Evolutionary conservation across 2,329 filamentous ascomycete genomes (phyloP), one percentile per base, ranked within the genome.

Genomic region (Cladorrhinum sp.): DNA sequence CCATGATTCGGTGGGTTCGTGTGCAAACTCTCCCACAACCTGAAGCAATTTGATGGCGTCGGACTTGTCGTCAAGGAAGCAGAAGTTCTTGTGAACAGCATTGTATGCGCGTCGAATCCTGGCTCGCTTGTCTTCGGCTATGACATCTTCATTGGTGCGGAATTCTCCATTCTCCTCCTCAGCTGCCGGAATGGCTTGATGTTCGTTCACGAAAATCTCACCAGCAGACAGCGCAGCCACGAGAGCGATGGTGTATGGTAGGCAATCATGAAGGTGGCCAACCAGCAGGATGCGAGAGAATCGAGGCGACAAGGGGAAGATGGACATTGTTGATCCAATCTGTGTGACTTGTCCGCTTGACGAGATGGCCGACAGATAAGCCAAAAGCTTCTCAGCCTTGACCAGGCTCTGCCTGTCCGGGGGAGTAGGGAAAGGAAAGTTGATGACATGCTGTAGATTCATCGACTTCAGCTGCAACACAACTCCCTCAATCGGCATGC

Each of bases 401-500:
- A 85, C 84, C 20, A 99, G 80, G 64, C 87, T 91, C 57, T 86
- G 80, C 14, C 87, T 83, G 68, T 92, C 88, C 1, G 95, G 95
- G 0, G 92, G 87, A 14, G 94, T 98, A 3, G 95, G 95, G 73
- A 98, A 99, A 0, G 96, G 95, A 73, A 99, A 99, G 74, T 95
- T 96, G 72, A 91, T 84, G 7, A 99, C 89, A 60, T 93, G 88
- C 62, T 94, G 90, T 30, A 97, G 84, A 58, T 92, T 91, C 91
- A 99, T 96, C 55, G 89, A 87, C 79, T 98, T 99, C 68, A 99
- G 85, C 73, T 97, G 93, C 39, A 99, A 79, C 1, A 98, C 93
- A 2, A 98, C 86, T 18, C 89, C 91, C 74, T 99, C 95, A 26
- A 98, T 91, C 0, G 95, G 94, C 75, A 95, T 96, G 23, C 93